Evolutionary conservation across 805 yeast species (phyloP).

Genomic region (Pachysolen tannophilus): DNA sequence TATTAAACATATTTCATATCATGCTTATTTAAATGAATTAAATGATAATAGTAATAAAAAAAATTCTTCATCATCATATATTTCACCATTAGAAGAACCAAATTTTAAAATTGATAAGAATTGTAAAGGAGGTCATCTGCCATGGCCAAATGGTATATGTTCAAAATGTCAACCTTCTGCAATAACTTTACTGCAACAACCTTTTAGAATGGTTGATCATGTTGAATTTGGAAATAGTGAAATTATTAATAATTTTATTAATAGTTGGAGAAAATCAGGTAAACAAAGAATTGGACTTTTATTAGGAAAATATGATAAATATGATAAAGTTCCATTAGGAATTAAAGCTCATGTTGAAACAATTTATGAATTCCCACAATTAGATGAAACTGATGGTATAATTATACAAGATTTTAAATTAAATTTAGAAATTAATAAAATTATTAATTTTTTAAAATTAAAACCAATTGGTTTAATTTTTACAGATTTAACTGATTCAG

Average conservation of each 20-base stretch:
- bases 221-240: constrained; percentile 78
- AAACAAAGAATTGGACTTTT: constrained; percentile 79
- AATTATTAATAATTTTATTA: constrained; percentile 76
- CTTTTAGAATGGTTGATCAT: constrained; percentile 94
- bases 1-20: constrained; percentile 85
- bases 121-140: constrained; percentile 84
- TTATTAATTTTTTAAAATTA: constrained; percentile 56
- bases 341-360: constrained; percentile 91
- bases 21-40: constrained; percentile 69
- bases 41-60: constrained; percentile 60
- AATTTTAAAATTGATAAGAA: constrained; percentile 52
- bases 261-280: constrained; percentile 87
- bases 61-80: constrained; percentile 55
- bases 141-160: constrained; percentile 94
- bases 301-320: constrained; percentile 73
- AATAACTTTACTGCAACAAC: constrained; percentile 83
- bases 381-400: constrained; percentile 79
- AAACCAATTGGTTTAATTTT: constrained; percentile 75
- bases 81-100: constrained; percentile 73
- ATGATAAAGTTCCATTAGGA: constrained; percentile 84
- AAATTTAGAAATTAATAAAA: constrained; percentile 40
- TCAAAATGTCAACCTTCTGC: constrained; percentile 96
- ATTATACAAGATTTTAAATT: constrained; percentile 50
- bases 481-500: constrained; percentile 86
- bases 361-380: constrained; percentile 88